Evolutionary conservation across 2,329 filamentous ascomycete genomes (phyloP).

Genomic region (Neofusicoccum ribis): DNA sequence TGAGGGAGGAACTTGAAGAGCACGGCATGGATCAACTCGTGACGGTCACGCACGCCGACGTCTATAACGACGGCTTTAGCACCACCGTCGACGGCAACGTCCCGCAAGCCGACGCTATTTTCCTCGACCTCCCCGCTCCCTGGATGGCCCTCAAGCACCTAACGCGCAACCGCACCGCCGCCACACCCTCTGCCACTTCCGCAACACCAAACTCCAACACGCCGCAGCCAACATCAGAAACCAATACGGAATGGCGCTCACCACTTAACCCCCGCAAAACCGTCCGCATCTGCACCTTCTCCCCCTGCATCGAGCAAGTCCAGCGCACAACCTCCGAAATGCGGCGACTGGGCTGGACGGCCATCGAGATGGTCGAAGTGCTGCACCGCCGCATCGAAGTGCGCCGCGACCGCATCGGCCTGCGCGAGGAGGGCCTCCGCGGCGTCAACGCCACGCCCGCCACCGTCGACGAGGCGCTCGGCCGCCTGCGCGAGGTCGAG

Average conservation of each 20-base stretch:
- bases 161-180: conserved; percentile 51
- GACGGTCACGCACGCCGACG: conserved; percentile 74
- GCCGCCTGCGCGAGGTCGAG: conserved; percentile 72
- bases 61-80: conserved; percentile 73
- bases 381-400: conserved; percentile 77
- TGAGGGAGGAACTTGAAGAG: conserved; percentile 67
- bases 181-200: conserved; percentile 23
- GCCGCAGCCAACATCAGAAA: conserved; percentile 2
- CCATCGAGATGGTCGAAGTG: conserved; percentile 92
- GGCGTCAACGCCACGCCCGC: conserved; percentile 70
- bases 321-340: conserved; percentile 80
- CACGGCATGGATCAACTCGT: conserved; percentile 68
- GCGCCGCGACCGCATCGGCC: conserved; percentile 75
- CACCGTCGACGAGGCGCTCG: conserved; percentile 77
- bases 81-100: conserved; percentile 25
- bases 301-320: conserved; percentile 95
- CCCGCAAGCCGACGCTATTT: conserved; percentile 69
- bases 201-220: not conserved
- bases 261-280: conserved; percentile 70
- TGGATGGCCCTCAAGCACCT: conserved; percentile 78
- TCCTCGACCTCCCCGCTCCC: conserved; percentile 77
- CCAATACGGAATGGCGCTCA: conserved; percentile 38
- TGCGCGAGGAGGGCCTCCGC: conserved; percentile 65
- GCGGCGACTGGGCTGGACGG: conserved; percentile 80
- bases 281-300: conserved; percentile 88